Percentiles rank a stretch among this genome's conserved stretches.
Conservation (phyloP, 805 yeast species). For the Scheffersomyces stipitis region DNA sequence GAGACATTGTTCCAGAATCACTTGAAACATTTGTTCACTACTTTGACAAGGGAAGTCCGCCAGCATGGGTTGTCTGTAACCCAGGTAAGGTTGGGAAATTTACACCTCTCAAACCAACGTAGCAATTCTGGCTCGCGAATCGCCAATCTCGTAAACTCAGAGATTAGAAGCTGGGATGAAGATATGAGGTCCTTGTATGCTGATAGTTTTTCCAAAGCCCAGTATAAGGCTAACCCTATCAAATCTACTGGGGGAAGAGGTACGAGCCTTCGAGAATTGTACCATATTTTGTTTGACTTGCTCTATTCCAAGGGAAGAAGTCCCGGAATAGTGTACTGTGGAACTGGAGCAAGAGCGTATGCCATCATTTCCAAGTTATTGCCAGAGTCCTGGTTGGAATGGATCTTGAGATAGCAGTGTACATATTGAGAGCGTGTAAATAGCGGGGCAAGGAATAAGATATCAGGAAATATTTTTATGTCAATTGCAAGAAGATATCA, state of each 20-base stretch:
- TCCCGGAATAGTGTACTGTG: slow-evolving; percentile 39
- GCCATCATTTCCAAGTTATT: slow-evolving; percentile 31
- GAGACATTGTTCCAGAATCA: slow-evolving; percentile 56
- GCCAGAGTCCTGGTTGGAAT: slow-evolving; percentile 31
- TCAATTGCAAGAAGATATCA: too few relatives aligned
- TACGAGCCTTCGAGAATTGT: slow-evolving; percentile 33
- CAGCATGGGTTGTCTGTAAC: slow-evolving; percentile 38
- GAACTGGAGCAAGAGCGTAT: slow-evolving; percentile 42
- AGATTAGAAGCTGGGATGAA: slow-evolving; percentile 39
- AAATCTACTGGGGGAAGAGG: slow-evolving; percentile 27
- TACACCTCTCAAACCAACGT: slow-evolving; percentile 26
- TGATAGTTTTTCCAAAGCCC: slow-evolving; percentile 29
- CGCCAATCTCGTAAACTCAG: slow-evolving; percentile 32
- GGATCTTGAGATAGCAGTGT: slow-evolving; percentile 14
- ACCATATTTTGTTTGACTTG: slow-evolving; percentile 41
- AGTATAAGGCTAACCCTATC: slow-evolving; percentile 29
- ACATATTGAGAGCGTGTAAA: neutral
- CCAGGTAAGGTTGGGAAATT: slow-evolving; percentile 41
- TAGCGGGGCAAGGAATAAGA: neutral
- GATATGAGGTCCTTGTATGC: slow-evolving; percentile 35
- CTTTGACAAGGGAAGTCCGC: slow-evolving; percentile 34
- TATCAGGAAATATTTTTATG: neutral
- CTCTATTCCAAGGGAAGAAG: slow-evolving; percentile 21
- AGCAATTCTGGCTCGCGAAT: slow-evolving; percentile 19
- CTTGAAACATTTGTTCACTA: slow-evolving; percentile 35